Base-by-base conservation (phyloP, 805 yeast genomes). In the Candida hispaniensis region DNA sequence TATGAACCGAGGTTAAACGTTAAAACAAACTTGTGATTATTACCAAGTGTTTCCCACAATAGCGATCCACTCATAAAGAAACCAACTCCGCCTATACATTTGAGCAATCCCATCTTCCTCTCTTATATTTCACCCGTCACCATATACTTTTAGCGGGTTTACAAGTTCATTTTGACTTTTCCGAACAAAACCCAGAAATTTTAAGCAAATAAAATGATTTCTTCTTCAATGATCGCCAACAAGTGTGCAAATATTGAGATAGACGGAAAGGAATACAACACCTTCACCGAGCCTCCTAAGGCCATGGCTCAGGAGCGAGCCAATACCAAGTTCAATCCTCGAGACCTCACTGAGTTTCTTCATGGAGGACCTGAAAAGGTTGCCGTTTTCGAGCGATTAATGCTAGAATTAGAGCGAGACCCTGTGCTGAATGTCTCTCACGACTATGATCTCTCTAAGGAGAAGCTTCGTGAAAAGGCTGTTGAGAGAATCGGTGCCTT, bases 361-460 rank as follows among this genome's bases (percentile, higher is more conserved):
- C 64, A 63, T 28, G 70, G 69, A 26, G 59, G 64, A 30, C 41
- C 50, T 43, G 56, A 58, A 23, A 49, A 55, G 34, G 59, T 70
- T 14, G 62, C 54, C 23, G 42, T 48, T 28, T 45, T 56, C 41
- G 67, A 63, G 46, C 40, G 45, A 19, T 49, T 68, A 39, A 45
- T 58, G 44, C 55, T 52, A 39, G 63, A 59, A 49, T 55, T 71
- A 54, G 75, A 71, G 56, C 60, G 75, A 35, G 75, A 71, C 50
- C 75, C 76, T 19, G 55, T 66, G 22, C 61, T 71, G 45, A 51
- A 60, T 34, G 56, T 59, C 39, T 54, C 64, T 9, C 52, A 56
- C 29, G 57, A 55, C 46, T 71, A 68, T 51, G 76, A 71, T 42
- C 54, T 66, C 43, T 54, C 61, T 39, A 67, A 67, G 49, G 56